Percentiles rank a stretch among this genome's conserved stretches.
Evolutionary conservation across 257 asterid species (phyloP).

Genomic region (Nicotiana undulata): DNA sequence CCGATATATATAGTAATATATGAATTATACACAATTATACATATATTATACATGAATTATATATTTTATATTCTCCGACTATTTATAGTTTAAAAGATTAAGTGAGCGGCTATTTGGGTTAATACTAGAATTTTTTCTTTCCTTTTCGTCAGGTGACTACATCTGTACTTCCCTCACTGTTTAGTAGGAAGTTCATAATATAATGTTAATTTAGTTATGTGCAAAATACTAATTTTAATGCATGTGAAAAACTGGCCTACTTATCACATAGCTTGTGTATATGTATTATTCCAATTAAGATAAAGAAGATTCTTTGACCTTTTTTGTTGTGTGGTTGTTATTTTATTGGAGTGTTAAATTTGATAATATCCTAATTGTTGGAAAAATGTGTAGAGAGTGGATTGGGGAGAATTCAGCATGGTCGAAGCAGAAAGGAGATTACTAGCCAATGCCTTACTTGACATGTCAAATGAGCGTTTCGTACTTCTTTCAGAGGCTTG

Average conservation of each 20-base stretch:
- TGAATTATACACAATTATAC: too few relatives aligned
- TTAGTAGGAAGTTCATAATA: background rate
- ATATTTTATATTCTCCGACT: too few relatives aligned
- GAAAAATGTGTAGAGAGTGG: slow-evolving; percentile 20
- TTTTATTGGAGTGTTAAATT: background rate
- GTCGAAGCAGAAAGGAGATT: slow-evolving; percentile 81
- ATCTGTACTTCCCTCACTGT: background rate
- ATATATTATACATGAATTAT: too few relatives aligned
- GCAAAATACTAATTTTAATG: background rate
- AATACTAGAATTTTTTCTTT: background rate
- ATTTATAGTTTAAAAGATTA: too few relatives aligned
- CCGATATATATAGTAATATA: too few relatives aligned
- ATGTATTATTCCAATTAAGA: background rate
- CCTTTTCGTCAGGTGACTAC: background rate
- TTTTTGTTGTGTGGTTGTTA: background rate
- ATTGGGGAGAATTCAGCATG: slow-evolving; percentile 86
- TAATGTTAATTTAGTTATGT: background rate
- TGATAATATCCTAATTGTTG: background rate
- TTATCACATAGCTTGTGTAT: background rate
- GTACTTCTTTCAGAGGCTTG: slow-evolving; percentile 74
- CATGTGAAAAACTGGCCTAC: background rate
- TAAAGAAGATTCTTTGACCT: background rate
- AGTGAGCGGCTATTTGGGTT: too few relatives aligned
- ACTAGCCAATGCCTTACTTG: slow-evolving; percentile 75
- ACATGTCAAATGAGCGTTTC: slow-evolving; percentile 67